Conservation (phyloP, 495 filamentous ascomycete genomes). For the Xylaria curta region DNA sequence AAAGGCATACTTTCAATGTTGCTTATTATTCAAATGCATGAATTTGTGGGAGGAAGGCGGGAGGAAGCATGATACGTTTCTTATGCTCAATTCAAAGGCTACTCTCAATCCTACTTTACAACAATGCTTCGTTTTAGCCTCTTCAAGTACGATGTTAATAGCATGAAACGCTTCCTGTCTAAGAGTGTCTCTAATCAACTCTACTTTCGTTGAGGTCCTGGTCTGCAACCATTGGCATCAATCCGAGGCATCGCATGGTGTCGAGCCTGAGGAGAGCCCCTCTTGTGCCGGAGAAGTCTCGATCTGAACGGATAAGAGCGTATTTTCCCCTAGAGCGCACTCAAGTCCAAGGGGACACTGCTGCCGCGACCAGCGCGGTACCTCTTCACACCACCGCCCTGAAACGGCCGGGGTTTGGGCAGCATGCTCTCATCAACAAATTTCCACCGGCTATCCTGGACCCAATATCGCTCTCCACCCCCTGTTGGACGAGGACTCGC, state of each 20-base stretch:
- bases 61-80: not conserved
- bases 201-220: not conserved
- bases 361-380: slow-evolving; percentile 93
- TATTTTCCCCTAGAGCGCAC: slow-evolving; percentile 43
- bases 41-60: not conserved
- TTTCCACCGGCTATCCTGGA: slow-evolving; percentile 85
- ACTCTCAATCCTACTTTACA: slow-evolving; percentile 27
- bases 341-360: slow-evolving; percentile 90
- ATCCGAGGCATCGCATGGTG: not conserved
- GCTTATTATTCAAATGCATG: slow-evolving; percentile 5
- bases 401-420: slow-evolving; percentile 83
- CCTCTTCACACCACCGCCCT: slow-evolving; percentile 66
- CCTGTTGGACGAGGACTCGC: slow-evolving; percentile 41
- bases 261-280: not conserved
- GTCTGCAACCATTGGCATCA: not conserved
- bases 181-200: not conserved
- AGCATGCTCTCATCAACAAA: slow-evolving; percentile 83
- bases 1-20: not conserved
- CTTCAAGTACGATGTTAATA: not conserved
- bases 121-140: slow-evolving; percentile 12
- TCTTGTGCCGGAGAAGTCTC: slow-evolving; percentile 10
- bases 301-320: slow-evolving; percentile 19
- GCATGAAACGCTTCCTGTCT: not conserved
- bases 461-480: slow-evolving; percentile 57
- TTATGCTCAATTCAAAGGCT: slow-evolving; percentile 9